Evolutionary conservation across 2,329 filamentous ascomycete genomes (phyloP).

Genomic region (Aureobasidium subglaciale): DNA sequence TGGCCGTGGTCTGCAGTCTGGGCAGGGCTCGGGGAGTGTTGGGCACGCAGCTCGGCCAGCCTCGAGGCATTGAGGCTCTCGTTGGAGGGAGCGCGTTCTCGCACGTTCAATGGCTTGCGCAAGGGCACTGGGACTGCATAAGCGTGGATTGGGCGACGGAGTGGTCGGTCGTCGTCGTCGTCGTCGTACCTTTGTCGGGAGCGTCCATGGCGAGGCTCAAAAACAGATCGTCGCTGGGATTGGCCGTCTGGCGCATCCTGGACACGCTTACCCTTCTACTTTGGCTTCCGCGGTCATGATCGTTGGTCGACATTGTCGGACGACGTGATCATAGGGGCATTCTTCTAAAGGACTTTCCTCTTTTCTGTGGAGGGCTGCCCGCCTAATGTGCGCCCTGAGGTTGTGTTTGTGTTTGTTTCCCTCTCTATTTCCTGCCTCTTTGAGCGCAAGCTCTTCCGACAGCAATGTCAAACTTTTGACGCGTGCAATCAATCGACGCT

Average conservation of each 20-base stretch:
- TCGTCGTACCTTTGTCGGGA: slow-evolving; percentile 7
- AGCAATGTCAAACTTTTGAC: not conserved
- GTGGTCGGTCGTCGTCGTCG: not conserved
- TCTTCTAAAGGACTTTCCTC: not conserved
- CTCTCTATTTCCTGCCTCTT: not conserved
- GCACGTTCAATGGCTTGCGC: slow-evolving; percentile 16
- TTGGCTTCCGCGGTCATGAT: not conserved
- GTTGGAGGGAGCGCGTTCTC: not conserved
- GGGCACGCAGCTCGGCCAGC: slow-evolving; percentile 39
- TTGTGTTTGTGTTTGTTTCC: not conserved
- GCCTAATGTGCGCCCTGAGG: not conserved
- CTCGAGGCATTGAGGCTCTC: slow-evolving; percentile 46
- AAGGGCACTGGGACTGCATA: not conserved
- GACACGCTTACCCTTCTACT: slow-evolving; percentile 8
- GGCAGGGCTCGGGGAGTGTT: slow-evolving; percentile 8
- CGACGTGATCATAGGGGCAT: slow-evolving; percentile 8
- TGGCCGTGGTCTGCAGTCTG: not conserved
- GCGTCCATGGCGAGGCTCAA: slow-evolving; percentile 25
- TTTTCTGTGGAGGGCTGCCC: not conserved
- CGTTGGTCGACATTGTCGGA: slow-evolving; percentile 13
- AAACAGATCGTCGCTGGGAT: slow-evolving; percentile 24
- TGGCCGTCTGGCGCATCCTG: slow-evolving; percentile 3
- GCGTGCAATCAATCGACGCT: not conserved
- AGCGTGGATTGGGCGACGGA: not conserved
- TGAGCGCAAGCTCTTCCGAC: not conserved